Base-by-base conservation (phyloP, 1,284 basidiomycete genomes). In the Cystobasidium pallidum region DNA sequence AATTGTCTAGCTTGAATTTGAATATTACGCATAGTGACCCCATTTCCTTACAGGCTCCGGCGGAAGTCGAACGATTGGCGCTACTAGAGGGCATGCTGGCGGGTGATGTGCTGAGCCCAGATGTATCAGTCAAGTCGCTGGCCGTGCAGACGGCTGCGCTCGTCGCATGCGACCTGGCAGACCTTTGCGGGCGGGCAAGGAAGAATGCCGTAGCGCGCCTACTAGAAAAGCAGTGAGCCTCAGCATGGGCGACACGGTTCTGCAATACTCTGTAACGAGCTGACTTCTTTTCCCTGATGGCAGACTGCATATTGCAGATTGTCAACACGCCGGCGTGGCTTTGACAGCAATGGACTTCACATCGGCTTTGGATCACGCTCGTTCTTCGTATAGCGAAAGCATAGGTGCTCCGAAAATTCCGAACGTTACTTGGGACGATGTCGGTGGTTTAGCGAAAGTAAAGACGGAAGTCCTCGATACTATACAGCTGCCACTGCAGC, bases 321-420 rank as follows among this genome's bases (percentile, higher is more conserved):
- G 76, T 10, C 34, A 64, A 17, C n/a, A 63, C 7, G 74, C 77
- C 0, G 77, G 78, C 3, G 21, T 79, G 8, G 63, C 73, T 3
- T 67, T 78, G 57, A 78, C 72, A 11, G 65, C 70, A 1, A 41
- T 66, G 28, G 77, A 76, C 70, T 77, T 78, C 28, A 52, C 59
- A 15, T 34, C 79, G 3, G 92, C 92, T 0, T 83, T 99, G 13
- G 84, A 85, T n/a, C 87, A 88, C 75, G 90, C 91, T 3, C 85
- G 94, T 68, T 83, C 86, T 15, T 86, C 88, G 0, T 96, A 96
- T 82, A 91, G 91, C 19, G 91, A 94, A 79, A 92, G 86, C 78
- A 96, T 99, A 70, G 95, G 95, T 15, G 93, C 94, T 21, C 96
- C 96, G 0, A 94, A 91, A 78, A 99, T 99, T 64, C 96, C 96